Conservation (phyloP, 2,329 filamentous ascomycete genomes). For the Sporothrix curviconia region DNA sequence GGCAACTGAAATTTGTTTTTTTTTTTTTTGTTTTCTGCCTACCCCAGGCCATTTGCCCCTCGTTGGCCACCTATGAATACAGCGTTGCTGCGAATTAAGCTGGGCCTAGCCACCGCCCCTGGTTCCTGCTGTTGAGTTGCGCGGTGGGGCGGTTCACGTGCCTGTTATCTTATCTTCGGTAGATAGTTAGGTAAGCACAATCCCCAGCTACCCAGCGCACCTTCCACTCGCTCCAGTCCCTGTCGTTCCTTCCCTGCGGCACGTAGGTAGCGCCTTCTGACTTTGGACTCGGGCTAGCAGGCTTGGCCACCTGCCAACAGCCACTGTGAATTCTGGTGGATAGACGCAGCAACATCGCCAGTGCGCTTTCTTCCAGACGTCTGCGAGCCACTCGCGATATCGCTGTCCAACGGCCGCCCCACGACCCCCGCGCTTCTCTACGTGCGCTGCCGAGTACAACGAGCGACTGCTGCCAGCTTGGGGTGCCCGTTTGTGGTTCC, state of each 20-base stretch:
- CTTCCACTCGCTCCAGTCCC: too few species aligned
- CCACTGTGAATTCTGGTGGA: too few species aligned
- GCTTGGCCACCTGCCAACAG: too few species aligned
- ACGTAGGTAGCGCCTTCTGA: conserved; percentile 9
- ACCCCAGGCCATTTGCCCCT: too few species aligned
- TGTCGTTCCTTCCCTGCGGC: neutral
- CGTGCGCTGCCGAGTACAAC: neutral
- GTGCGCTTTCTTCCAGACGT: neutral
- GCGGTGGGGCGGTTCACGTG: conserved; percentile 9
- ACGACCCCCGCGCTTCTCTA: neutral
- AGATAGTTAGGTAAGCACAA: neutral
- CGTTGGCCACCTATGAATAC: too few species aligned
- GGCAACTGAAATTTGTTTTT: conserved; percentile 13
- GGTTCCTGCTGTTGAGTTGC: neutral
- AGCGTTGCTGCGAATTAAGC: too few species aligned
- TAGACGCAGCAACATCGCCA: conserved; percentile 7
- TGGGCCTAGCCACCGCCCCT: conserved; percentile 5
- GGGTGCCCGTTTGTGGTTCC: neutral
- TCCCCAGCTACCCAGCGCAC: too few species aligned
- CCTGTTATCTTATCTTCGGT: neutral
- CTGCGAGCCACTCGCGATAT: too few species aligned
- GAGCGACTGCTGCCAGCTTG: neutral
- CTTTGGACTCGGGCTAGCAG: conserved; percentile 9
- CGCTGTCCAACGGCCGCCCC: neutral
- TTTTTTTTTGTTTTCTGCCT: conserved; percentile 1